These are phyloP conservation scores for Polytolypa hystricis DNA, from an alignment of 2,329 filamentous ascomycete genomes.

Conservation along the genomic window DNA sequence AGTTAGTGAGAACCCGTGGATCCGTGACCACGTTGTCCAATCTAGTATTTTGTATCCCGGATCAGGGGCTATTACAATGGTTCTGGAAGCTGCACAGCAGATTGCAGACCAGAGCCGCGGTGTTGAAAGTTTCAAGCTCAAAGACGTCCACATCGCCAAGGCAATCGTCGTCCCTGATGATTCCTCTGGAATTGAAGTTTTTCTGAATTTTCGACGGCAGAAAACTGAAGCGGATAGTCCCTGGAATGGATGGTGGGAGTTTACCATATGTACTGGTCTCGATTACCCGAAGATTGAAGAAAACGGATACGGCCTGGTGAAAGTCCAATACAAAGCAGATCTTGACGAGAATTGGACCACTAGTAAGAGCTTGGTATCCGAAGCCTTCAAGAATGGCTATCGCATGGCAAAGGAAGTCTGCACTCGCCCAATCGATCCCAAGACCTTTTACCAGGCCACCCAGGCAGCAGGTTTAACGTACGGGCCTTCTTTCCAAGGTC, in stretches of 20 bases:
- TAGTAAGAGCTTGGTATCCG: not conserved
- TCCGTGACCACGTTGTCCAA: slow-evolving; percentile 18
- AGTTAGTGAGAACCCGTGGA: slow-evolving; percentile 21
- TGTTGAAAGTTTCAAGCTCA: slow-evolving; percentile 3
- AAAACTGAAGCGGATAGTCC: not conserved
- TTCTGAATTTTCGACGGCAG: not conserved
- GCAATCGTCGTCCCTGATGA: slow-evolving; percentile 21
- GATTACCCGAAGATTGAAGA: not conserved
- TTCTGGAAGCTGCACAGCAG: slow-evolving; percentile 19
- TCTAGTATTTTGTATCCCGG: slow-evolving; percentile 17
- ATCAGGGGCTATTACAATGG: slow-evolving; percentile 19
- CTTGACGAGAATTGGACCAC: not conserved
- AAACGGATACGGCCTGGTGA: not conserved
- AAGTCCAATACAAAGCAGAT: not conserved
- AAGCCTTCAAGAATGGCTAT: not conserved
- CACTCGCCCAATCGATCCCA: not conserved
- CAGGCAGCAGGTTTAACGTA: slow-evolving; percentile 20
- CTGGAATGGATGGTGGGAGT: not conserved
- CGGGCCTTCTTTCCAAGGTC: slow-evolving; percentile 22
- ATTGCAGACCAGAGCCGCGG: slow-evolving; percentile 7
- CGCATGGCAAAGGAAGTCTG: not conserved
- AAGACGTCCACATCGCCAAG: slow-evolving; percentile 18
- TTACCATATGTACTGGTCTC: not conserved
- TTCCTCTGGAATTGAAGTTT: slow-evolving; percentile 21
- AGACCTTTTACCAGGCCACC: slow-evolving; percentile 18